Conservation (phyloP, 108 stramenopile genomes). For the Stephanodiscus minutulus region DNA sequence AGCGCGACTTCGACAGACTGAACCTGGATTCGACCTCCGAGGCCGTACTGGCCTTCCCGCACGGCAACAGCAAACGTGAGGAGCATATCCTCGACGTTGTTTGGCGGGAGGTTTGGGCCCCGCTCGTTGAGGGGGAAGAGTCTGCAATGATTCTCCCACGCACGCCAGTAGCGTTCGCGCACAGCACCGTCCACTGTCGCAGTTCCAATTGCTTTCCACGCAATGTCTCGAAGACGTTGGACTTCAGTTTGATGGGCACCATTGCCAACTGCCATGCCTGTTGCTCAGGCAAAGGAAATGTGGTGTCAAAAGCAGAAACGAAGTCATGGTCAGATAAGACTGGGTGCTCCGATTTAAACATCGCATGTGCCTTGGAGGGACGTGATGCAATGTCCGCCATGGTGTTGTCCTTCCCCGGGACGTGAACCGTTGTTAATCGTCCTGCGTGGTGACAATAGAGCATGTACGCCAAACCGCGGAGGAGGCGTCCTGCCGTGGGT, state of each 20-base stretch:
- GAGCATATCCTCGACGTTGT: not conserved
- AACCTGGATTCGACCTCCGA: not conserved
- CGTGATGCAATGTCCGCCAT: too few species aligned
- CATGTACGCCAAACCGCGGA: too few species aligned
- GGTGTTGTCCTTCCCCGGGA: too few species aligned
- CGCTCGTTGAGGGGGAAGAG: too few species aligned
- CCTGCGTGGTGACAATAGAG: too few species aligned
- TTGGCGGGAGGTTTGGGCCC: not conserved
- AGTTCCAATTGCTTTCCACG: conserved; percentile 2
- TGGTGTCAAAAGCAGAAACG: too few species aligned
- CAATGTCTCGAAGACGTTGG: not conserved
- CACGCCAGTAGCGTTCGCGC: not conserved
- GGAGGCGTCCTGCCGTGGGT: too few species aligned
- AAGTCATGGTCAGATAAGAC: too few species aligned
- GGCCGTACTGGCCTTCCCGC: not conserved
- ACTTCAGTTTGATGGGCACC: not conserved
- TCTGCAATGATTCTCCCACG: not conserved
- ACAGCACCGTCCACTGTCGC: not conserved
- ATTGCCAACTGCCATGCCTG: not conserved
- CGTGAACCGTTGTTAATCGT: too few species aligned
- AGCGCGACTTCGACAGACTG: not conserved
- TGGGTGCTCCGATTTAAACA: too few species aligned
- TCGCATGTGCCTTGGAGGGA: too few species aligned
- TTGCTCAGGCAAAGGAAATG: too few species aligned
- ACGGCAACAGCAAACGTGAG: conserved; percentile 4